Conservation (phyloP, 2,329 filamentous ascomycete species). For the Venturia aucupariae region DNA sequence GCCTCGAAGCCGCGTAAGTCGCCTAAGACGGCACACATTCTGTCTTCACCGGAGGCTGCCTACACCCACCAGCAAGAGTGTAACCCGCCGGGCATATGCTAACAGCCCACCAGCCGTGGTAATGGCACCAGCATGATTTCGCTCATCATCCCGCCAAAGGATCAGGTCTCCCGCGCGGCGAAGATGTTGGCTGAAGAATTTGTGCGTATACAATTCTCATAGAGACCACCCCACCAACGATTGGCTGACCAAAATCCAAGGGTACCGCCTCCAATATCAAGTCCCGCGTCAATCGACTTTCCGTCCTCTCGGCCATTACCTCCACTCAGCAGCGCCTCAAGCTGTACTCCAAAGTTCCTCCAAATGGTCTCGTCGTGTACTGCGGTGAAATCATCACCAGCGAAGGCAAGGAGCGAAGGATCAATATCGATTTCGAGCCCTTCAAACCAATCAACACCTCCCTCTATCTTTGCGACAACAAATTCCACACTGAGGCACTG, state of each 20-base stretch:
- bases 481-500: slow-evolving; percentile 96
- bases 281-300: slow-evolving; percentile 97
- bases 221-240: neutral
- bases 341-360: slow-evolving; percentile 97
- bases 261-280: slow-evolving; percentile 99
- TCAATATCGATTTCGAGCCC: slow-evolving; percentile 99
- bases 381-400: slow-evolving; percentile 99
- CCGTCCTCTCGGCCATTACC: slow-evolving; percentile 94
- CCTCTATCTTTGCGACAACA: slow-evolving; percentile 98
- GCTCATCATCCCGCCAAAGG: slow-evolving; percentile 97
- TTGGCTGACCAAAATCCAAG: slow-evolving; percentile 34
- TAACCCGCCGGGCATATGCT: neutral
- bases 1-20: slow-evolving; percentile 70
- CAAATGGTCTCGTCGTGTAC: slow-evolving; percentile 96
- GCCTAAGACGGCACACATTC: neutral
- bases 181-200: slow-evolving; percentile 99
- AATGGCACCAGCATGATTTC: slow-evolving; percentile 99
- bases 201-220: slow-evolving; percentile 44
- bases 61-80: neutral
- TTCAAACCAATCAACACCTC: slow-evolving; percentile 99
- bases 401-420: slow-evolving; percentile 98
- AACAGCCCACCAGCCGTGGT: slow-evolving; percentile 47
- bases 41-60: neutral
- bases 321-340: slow-evolving; percentile 98
- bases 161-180: slow-evolving; percentile 88